Conservation (phyloP, 192 early-diverging fungal species). For the Cetraspora pellucida region DNA sequence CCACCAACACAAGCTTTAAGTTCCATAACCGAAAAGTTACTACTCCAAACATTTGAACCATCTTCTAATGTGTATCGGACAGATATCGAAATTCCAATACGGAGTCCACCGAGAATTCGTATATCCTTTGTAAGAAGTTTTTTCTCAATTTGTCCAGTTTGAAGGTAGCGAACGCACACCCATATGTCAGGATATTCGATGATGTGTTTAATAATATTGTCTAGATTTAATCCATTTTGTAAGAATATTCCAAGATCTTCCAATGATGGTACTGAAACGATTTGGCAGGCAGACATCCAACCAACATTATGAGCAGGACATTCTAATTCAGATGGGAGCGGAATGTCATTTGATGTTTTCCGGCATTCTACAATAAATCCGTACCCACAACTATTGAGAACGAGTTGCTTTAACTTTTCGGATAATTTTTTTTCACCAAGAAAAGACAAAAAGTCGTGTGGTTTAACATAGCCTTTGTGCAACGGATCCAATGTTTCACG, state of each 20-base stretch:
- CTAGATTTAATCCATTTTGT: not conserved
- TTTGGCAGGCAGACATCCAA: constrained; percentile 32
- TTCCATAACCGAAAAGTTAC: constrained; percentile 13
- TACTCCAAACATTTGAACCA: constrained; percentile 15
- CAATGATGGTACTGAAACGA: constrained; percentile 17
- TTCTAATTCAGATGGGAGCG: constrained; percentile 21
- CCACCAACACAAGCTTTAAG: constrained; percentile 29
- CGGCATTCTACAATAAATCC: constrained; percentile 24
- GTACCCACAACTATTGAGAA: constrained; percentile 28
- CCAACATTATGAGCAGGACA: constrained; percentile 9
- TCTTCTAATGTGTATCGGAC: not conserved
- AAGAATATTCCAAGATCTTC: constrained; percentile 18
- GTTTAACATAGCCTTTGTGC: constrained; percentile 29
- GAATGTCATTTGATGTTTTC: constrained; percentile 1
- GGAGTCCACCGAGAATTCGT: constrained; percentile 13
- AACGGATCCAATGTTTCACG: constrained; percentile 24
- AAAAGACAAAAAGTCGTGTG: constrained; percentile 25
- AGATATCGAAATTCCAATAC: constrained; percentile 13
- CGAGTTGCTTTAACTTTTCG: constrained; percentile 1
- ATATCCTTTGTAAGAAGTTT: constrained; percentile 6
- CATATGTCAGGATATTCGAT: not conserved
- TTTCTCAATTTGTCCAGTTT: constrained; percentile 26
- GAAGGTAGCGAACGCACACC: constrained; percentile 26
- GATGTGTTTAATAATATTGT: not conserved
- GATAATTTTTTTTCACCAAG: not conserved